These are phyloP conservation scores for Schwanniomyces polymorphus DNA, from an alignment of 805 yeast genomes.

Conservation along the genomic window DNA sequence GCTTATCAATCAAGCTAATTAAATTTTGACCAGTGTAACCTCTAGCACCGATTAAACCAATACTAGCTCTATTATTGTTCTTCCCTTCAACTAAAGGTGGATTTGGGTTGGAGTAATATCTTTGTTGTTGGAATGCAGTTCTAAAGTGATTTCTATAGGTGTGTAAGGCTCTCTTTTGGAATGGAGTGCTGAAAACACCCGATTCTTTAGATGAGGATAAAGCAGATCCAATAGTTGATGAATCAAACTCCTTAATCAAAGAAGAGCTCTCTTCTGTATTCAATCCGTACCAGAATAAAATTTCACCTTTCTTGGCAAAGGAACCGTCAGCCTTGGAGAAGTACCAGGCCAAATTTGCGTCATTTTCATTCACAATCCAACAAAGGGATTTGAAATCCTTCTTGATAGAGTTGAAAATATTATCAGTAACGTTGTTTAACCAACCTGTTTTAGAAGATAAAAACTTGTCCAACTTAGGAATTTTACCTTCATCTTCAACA, in stretches of 20 bases:
- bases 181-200: conserved; percentile 47
- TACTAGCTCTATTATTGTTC: conserved; percentile 62
- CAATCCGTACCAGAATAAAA: conserved; percentile 94
- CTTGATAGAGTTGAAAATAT: conserved; percentile 79
- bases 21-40: conserved; percentile 96
- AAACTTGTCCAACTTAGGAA: conserved; percentile 81
- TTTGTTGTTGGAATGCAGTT: conserved; percentile 5
- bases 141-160: conserved; percentile 17
- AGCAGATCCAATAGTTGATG: conserved; percentile 31
- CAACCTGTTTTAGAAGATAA: conserved; percentile 88
- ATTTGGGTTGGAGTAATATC: conserved; percentile 55
- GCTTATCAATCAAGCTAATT: conserved; percentile 81
- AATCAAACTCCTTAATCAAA: conserved; percentile 55
- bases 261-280: conserved; percentile 61
- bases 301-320: conserved; percentile 82
- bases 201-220: conserved; percentile 41
- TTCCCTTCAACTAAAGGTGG: conserved; percentile 70
- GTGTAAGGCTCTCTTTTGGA: conserved; percentile 55
- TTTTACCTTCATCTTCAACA: conserved; percentile 38
- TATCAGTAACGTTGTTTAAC: conserved; percentile 96
- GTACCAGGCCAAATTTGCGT: conserved; percentile 87
- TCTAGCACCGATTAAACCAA: conserved; percentile 97
- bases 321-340: conserved; percentile 94
- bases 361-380: conserved; percentile 91
- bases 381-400: conserved; percentile 72